These are phyloP conservation scores for Capsicum chinense DNA, from an alignment of 257 asterid species.

Conservation along the genomic window DNA sequence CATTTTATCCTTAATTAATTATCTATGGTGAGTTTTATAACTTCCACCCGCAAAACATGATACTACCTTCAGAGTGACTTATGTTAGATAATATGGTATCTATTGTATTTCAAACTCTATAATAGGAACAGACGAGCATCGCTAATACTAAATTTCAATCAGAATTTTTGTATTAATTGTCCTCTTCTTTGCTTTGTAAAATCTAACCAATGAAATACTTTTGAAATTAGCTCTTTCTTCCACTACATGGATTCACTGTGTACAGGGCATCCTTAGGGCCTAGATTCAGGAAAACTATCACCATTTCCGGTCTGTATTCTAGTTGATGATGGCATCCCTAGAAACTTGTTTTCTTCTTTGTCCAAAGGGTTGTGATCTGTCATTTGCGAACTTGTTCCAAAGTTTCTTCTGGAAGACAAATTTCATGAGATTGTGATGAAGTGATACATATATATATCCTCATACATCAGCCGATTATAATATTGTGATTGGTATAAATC, in stretches of 20 bases:
- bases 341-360: neutral
- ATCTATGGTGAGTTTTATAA: neutral
- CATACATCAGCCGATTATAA: neutral
- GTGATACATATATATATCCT: neutral
- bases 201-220: neutral
- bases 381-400: neutral
- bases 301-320: slow-evolving; percentile 2
- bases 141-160: neutral
- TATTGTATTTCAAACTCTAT: neutral
- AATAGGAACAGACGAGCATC: neutral
- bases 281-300: neutral
- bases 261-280: neutral
- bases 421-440: neutral
- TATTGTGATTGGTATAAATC: neutral
- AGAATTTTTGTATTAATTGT: neutral
- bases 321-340: neutral
- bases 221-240: neutral
- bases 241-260: neutral
- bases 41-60: neutral
- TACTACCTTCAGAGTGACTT: neutral
- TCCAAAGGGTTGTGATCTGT: neutral
- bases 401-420: neutral
- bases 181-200: slow-evolving; percentile 10
- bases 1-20: too few species aligned
- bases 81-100: neutral